phyloP scores from a whole-genome alignment of 306 rosid species.

The Vigna angularis region DNA sequence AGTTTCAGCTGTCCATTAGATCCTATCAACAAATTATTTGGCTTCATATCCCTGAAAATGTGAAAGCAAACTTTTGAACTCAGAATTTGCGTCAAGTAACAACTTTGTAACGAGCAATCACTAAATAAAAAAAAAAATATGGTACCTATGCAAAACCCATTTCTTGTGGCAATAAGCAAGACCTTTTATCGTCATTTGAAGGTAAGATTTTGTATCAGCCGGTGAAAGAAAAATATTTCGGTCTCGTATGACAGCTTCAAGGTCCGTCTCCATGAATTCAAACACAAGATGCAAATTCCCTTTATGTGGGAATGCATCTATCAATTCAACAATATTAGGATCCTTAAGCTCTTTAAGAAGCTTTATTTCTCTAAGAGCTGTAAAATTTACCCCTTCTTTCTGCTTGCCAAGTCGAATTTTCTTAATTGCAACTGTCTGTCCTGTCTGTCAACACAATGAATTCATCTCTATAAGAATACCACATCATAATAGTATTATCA shows the following conservation, averaged over 20 bases:
- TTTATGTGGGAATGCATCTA: slow-evolving; percentile 86
- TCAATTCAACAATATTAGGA: slow-evolving; percentile 81
- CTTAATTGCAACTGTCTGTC: slow-evolving; percentile 92
- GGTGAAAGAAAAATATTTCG: slow-evolving; percentile 88
- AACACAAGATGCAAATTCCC: slow-evolving; percentile 92
- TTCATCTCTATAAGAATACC: slow-evolving; percentile 24
- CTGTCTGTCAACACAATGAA: slow-evolving; percentile 71
- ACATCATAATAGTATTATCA: neutral
- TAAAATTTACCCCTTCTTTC: slow-evolving; percentile 93
- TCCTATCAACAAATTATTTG: slow-evolving; percentile 96
- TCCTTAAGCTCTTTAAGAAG: slow-evolving; percentile 82
- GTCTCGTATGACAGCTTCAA: slow-evolving; percentile 93
- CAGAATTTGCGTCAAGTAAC: slow-evolving; percentile 34
- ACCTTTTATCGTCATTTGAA: slow-evolving; percentile 93
- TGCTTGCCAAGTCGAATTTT: slow-evolving; percentile 96
- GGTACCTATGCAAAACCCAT: slow-evolving; percentile 96
- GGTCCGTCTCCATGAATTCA: slow-evolving; percentile 96
- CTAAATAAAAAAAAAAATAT: neutral
- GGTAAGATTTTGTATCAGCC: slow-evolving; percentile 81
- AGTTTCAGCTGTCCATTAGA: slow-evolving; percentile 92
- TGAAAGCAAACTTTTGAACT: slow-evolving; percentile 40
- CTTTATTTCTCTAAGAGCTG: slow-evolving; percentile 89
- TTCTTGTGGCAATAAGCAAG: slow-evolving; percentile 92
- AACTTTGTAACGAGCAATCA: slow-evolving; percentile 12
- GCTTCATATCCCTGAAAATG: slow-evolving; percentile 94